Base-by-base conservation (phyloP, 163 green algal genomes). In the Picocystis sp. region DNA sequence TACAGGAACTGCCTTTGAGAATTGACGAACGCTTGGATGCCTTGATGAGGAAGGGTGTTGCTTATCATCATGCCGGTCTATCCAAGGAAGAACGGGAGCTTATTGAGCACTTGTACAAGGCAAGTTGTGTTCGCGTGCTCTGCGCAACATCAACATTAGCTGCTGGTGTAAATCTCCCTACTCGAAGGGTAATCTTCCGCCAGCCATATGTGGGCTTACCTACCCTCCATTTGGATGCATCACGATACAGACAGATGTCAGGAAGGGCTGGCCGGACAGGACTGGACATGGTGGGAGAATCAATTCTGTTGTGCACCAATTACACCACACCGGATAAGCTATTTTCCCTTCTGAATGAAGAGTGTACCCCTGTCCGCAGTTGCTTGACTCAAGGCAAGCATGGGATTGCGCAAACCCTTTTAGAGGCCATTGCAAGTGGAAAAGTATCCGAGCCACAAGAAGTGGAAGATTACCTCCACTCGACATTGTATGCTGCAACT, bases 141-240 rank as follows among this genome's bases (percentile, higher is more conserved):
- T 75, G 65, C 29, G 82, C 81, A 22, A 99, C 90, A 1, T 87
- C 79, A 50, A 97, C 87, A 0, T 62, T 99, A 38, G 86, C 89
- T 25, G 83, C 87, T 11, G 90, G 90, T 21, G 88, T 97, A 42
- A 99, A 99, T 73, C 77, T 99, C 58, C 90, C 90, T 2, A 89
- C 82, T 2, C 57, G 84, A 13, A 66, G 89, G 1, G 89, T 98
- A 21, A 90, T 98, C 55, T 84, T 98, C 65, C 60, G 70, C 21
- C 57, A 74, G 14, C 54, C 69, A 3, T 81, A 76, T 58, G 56
- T 65, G n/a, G 61, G 70, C 1, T 75, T 56, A 38, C 61, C 12
- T n/a, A 15, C 52, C 5, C 21, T 23, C 9, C 22, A 24, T 9
- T 50, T 24, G 10, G 29, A 33, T 35, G 47, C 11, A 22, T 33